Evolutionary conservation across 805 yeast species (phyloP), one percentile per base, ranked within the genome.

Genomic region (Kazachstania bromeliacearum): DNA sequence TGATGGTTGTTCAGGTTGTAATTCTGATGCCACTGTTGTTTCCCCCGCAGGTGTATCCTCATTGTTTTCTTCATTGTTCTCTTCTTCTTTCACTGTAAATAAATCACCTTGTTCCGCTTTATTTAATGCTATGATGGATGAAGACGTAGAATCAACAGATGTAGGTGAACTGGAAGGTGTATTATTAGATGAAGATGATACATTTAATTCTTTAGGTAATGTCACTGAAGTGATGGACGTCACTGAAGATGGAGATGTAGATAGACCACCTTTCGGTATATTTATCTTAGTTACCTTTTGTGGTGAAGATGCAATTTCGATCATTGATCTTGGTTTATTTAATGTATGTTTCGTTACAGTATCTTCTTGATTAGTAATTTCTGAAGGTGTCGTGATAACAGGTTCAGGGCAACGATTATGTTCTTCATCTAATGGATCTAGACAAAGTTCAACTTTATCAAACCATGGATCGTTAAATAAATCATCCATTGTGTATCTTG

Each of bases 401-500:
- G 42, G 40, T 32, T 34, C 34, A 10, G 23, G 14, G 20, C 31
- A 33, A 9, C 22, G 13, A 28, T 36, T 28, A 15, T 33, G 41
- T 9, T 40, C 23, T 14, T 34, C 45, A n/a, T 42, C 34, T 9
- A 23, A 8, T 28, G 31, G n/a, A 28, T 42, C 43, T 18, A 51
- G 37, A 52, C 89, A 81, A 63, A 73, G 70, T 43, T 74, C 82
- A 32, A 79, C 60, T 3, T 59, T 45, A 20, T 58, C 60, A 51
- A 81, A 80, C 77, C 82, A 81, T 8, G 79, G 75, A 47, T 81
- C 87, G 2, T 63, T 47, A 42, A 77, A 72, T 23, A 82, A 58
- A 18, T 68, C 65, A 1, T 68, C 64, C 42, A 82, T 48, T 13
- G 70, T 65, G 51, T 75, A 75, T 42, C 94, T 64, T 6, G 71